phyloP scores from a whole-genome alignment of 352 stramenopile species.

The Blastocystis hominis region DNA sequence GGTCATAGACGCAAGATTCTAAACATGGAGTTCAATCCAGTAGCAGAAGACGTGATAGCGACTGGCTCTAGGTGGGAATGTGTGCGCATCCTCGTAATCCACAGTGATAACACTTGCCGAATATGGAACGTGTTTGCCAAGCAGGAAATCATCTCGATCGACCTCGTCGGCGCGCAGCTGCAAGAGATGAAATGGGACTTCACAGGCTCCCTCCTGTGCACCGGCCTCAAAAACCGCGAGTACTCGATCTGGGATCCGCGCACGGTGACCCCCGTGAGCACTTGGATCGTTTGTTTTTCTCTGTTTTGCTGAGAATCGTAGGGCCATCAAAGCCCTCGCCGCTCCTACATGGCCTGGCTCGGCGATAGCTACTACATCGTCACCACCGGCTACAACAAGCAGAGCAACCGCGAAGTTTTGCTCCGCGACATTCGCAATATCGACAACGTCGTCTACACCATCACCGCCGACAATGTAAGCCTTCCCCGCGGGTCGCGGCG shows the following conservation, averaged over 20 bases:
- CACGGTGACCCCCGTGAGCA: neutral
- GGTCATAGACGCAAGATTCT: slow-evolving; percentile 33
- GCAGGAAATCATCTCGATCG: slow-evolving; percentile 4
- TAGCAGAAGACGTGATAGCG: neutral
- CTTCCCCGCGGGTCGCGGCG: too few relatives aligned
- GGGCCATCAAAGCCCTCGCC: slow-evolving; percentile 1
- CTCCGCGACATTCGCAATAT: slow-evolving; percentile 44
- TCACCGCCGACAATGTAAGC: slow-evolving; percentile 32
- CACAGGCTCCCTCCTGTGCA: slow-evolving; percentile 27
- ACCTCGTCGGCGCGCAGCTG: neutral
- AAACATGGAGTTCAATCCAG: slow-evolving; percentile 33
- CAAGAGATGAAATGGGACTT: slow-evolving; percentile 55
- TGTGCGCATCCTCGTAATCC: neutral
- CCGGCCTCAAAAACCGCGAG: slow-evolving; percentile 29
- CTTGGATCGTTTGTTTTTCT: neutral
- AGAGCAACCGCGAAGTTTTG: slow-evolving; percentile 35
- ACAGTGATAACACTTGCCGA: slow-evolving; percentile 7
- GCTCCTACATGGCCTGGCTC: slow-evolving; percentile 28
- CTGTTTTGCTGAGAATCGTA: neutral
- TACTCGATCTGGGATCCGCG: slow-evolving; percentile 38
- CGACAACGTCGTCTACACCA: neutral
- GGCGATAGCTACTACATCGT: slow-evolving; percentile 37
- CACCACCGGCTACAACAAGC: slow-evolving; percentile 16
- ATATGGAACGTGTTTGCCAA: slow-evolving; percentile 24
- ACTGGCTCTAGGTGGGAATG: slow-evolving; percentile 21